Evolutionary conservation across 208 protist genomes (phyloP).

Genomic region (Crithidia brevicula): DNA sequence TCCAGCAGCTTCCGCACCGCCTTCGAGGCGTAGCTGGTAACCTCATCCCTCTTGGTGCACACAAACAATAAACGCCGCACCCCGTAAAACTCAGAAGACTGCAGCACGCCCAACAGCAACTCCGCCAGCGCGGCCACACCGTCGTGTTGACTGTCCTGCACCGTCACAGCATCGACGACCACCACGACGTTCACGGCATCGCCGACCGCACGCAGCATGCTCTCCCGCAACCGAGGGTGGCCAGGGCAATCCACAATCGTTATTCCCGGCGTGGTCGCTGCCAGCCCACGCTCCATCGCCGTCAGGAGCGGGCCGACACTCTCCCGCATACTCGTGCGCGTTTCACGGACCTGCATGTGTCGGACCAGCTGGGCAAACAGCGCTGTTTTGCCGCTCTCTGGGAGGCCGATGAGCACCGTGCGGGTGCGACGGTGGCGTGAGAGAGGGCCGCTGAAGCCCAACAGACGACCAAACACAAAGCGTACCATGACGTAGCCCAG

Average conservation of each 20-base stretch:
- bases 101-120: slow-evolving; percentile 56
- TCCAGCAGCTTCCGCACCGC: slow-evolving; percentile 80
- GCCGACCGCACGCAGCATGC: slow-evolving; percentile 46
- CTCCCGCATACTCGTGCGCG: slow-evolving; percentile 71
- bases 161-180: slow-evolving; percentile 73
- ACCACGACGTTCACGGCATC: slow-evolving; percentile 68
- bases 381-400: slow-evolving; percentile 78
- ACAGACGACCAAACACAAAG: slow-evolving; percentile 17
- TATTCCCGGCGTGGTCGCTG: slow-evolving; percentile 2
- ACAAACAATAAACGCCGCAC: slow-evolving; percentile 66
- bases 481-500: slow-evolving; percentile 21
- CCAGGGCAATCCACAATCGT: slow-evolving; percentile 78
- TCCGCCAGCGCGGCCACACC: slow-evolving; percentile 78
- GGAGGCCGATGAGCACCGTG: slow-evolving; percentile 67
- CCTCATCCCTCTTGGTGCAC: slow-evolving; percentile 85
- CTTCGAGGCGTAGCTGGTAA: slow-evolving; percentile 82
- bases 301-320: slow-evolving; percentile 41
- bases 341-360: slow-evolving; percentile 18
- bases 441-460: slow-evolving; percentile 5
- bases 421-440: slow-evolving; percentile 20
- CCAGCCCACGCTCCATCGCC: not conserved
- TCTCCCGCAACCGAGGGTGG: slow-evolving; percentile 69
- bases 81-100: slow-evolving; percentile 74
- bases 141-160: slow-evolving; percentile 76
- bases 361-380: slow-evolving; percentile 71